Evolutionary conservation across 441 rosid species (phyloP), one percentile per base, ranked within the genome.

Genomic region (Monsonia emarginata): DNA sequence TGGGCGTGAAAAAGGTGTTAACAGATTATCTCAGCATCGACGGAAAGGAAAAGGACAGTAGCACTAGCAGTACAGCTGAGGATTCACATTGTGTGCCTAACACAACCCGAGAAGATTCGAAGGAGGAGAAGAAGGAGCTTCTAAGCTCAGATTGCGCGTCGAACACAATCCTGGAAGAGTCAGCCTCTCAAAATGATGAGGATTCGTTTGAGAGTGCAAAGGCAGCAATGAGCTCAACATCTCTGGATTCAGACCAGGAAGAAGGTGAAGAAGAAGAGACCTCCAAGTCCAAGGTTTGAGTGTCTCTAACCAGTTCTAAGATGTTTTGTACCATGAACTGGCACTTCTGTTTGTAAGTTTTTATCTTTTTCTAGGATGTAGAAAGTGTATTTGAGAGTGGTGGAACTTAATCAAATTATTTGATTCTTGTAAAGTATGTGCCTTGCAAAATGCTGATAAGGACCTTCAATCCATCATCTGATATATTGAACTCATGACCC

Each of bases 21-120:
- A 85, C 94, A 1, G 92, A 90, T 69, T 87, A 85, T 62, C 86
- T 89, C 26, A 78, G 82, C 34, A 79, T 77, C 26, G 96, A 90
- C 1, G 44, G 1, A 0, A 38, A 38, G 44, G 44, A 38, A 80
- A 61, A 89, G 80, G 84, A 72, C 66, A 66, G 65, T 16, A n/a
- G n/a, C n/a, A n/a, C n/a, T n/a, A 78, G 70, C 61, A n/a, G n/a
- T n/a, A 0, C 65, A 31, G 74, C 46, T 2, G 81, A 75, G 46
- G 69, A 65, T 66, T 57, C 73, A 2, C 79, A 72, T 56, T 56
- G 74, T 13, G 27, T 64, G 64, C 32, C 79, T 7, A 65, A 68
- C 48, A 65, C 58, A 6, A 74, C 65, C 57, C 36, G 14, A 36
- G 74, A 72, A 58, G 75, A 81, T 26, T 57, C 82, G 3, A n/a